These are phyloP conservation scores for Zelopaecilomyces penicillatus DNA, from an alignment of 2,329 filamentous ascomycete genomes.

Conservation along the genomic window DNA sequence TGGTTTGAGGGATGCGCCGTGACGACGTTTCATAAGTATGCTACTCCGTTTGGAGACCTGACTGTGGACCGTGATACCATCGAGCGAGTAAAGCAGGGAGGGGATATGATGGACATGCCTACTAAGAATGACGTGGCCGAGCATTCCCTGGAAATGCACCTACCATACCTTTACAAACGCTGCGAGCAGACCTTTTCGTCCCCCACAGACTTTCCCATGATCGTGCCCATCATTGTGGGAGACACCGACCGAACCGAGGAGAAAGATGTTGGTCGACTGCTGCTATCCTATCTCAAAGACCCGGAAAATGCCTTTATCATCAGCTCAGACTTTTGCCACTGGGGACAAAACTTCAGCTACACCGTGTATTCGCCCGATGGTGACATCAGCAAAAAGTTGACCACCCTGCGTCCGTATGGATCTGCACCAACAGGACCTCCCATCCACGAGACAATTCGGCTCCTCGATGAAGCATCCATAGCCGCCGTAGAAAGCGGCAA, in stretches of 20 bases:
- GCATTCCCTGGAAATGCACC: constrained; percentile 94
- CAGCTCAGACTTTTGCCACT: constrained; percentile 95
- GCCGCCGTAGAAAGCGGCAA: constrained; percentile 70
- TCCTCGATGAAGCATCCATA: constrained; percentile 75
- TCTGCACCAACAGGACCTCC: constrained; percentile 30
- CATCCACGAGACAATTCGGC: constrained; percentile 79
- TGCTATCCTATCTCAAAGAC: constrained; percentile 71
- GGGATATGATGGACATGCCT: constrained; percentile 47
- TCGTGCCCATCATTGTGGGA: constrained; percentile 83
- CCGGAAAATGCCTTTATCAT: constrained; percentile 74
- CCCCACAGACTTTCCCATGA: constrained; percentile 53
- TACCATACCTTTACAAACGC: constrained; percentile 85
- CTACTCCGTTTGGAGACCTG: constrained; percentile 66
- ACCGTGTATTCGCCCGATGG: constrained; percentile 57
- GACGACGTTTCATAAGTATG: constrained; percentile 61
- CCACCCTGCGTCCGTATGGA: constrained; percentile 25
- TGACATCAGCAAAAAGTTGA: constrained; percentile 29
- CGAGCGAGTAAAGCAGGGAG: constrained; percentile 34
- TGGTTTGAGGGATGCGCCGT: constrained; percentile 62
- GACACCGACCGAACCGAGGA: constrained; percentile 59
- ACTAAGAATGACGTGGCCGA: constrained; percentile 64
- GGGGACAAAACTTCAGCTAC: constrained; percentile 76
- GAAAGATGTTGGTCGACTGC: constrained; percentile 55
- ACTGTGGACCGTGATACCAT: constrained; percentile 52
- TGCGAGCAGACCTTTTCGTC: constrained; percentile 43